A percentile compares a stretch with the other conserved stretches of the same genome.
Conservation (phyloP, 495 filamentous ascomycete genomes). For the Podospora pseudopauciseta region DNA sequence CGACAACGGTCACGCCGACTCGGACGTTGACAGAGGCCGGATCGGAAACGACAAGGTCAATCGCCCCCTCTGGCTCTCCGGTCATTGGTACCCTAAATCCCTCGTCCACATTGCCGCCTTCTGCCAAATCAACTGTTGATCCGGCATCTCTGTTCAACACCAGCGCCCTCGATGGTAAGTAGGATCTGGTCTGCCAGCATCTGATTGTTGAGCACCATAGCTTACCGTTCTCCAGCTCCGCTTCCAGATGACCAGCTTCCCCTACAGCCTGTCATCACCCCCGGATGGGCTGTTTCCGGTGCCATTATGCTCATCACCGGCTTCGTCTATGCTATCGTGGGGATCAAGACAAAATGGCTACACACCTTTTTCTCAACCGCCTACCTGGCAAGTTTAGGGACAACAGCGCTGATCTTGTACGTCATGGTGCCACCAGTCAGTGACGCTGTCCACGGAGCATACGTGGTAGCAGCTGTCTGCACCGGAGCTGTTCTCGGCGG, state of each 20-base stretch:
- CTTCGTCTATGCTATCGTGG: constrained; percentile 65
- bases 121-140: not conserved
- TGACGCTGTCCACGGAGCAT: constrained; percentile 79
- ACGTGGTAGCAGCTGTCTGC: constrained; percentile 73
- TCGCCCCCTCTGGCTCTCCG: not conserved
- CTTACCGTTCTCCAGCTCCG: constrained; percentile 29
- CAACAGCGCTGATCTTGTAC: constrained; percentile 83
- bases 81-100: not conserved
- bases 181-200: not conserved
- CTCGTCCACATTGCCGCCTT: not conserved
- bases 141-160: not conserved
- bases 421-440: constrained; percentile 79
- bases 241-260: constrained; percentile 56
- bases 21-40: constrained; percentile 6
- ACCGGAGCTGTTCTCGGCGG: constrained; percentile 76
- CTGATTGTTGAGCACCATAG: not conserved
- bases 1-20: not conserved
- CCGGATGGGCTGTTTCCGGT: constrained; percentile 74
- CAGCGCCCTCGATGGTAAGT: constrained; percentile 12
- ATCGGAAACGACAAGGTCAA: not conserved
- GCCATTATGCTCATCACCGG: constrained; percentile 71
- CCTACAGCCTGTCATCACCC: constrained; percentile 69
- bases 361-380: constrained; percentile 79
- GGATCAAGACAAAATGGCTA: constrained; percentile 79
- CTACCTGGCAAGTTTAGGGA: constrained; percentile 67